phyloP scores from a whole-genome alignment of 2,329 filamentous ascomycete species.

The Aspergillus texensis region DNA sequence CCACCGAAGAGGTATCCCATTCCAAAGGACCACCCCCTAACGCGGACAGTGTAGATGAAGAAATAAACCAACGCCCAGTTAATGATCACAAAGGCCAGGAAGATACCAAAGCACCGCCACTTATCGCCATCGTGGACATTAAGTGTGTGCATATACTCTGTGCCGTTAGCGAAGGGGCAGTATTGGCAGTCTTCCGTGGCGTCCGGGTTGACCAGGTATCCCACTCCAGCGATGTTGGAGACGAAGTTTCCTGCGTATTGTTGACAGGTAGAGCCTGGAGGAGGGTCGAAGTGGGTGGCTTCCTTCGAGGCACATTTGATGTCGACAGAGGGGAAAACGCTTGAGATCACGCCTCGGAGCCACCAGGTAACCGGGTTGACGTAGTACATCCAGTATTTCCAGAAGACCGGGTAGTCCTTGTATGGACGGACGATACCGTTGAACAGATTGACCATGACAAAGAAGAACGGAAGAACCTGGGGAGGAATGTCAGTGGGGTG shows the following conservation, averaged over 20 bases:
- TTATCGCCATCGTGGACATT: conserved; percentile 62
- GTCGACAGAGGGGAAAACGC: conserved; percentile 57
- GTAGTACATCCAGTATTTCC: conserved; percentile 72
- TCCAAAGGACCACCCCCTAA: conserved; percentile 72
- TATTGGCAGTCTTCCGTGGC: conserved; percentile 66
- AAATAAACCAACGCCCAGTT: conserved; percentile 76
- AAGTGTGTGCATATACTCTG: conserved; percentile 65
- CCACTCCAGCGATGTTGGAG: conserved; percentile 48
- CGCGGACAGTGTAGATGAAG: conserved; percentile 73
- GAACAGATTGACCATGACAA: conserved; percentile 75
- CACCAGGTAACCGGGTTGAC: conserved; percentile 71
- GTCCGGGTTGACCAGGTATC: conserved; percentile 66
- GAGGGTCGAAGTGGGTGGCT: conserved; percentile 66
- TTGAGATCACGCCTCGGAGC: conserved; percentile 70
- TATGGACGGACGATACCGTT: conserved; percentile 77
- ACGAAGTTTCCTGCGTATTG: conserved; percentile 67
- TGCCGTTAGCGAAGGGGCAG: conserved; percentile 67
- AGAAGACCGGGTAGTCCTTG: conserved; percentile 66
- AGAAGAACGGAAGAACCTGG: conserved; percentile 73
- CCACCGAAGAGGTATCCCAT: conserved; percentile 59
- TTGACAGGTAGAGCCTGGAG: conserved; percentile 64
- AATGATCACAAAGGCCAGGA: conserved; percentile 69
- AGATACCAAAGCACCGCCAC: conserved; percentile 74
- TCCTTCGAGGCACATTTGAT: conserved; percentile 61
- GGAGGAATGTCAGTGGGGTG: neutral